Evolutionary conservation across 2,329 filamentous ascomycete genomes (phyloP).

Genomic region (Incumbomyces delicatus): DNA sequence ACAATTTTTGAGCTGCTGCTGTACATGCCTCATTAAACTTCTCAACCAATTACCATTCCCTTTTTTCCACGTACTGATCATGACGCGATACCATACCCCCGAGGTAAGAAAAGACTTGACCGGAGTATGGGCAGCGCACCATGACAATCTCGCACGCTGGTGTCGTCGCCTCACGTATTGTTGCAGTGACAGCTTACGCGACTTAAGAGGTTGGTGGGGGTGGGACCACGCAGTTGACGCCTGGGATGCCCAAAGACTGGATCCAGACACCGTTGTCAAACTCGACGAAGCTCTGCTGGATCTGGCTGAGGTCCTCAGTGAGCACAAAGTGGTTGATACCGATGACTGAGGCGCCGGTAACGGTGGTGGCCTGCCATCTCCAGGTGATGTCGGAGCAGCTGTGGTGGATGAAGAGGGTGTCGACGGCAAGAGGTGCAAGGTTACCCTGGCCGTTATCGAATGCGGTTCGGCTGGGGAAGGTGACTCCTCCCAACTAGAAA

Average conservation of each 20-base stretch:
- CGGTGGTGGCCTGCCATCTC: constrained; percentile 13
- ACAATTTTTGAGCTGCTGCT: too few species aligned
- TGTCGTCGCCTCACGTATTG: too few species aligned
- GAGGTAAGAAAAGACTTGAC: too few species aligned
- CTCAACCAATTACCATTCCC: too few species aligned
- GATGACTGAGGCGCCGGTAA: constrained; percentile 1
- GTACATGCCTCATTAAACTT: too few species aligned
- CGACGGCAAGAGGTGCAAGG: neutral
- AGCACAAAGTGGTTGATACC: constrained; percentile 20
- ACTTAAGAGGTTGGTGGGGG: neutral
- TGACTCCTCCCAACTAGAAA: constrained; percentile 14
- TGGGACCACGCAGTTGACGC: constrained; percentile 9
- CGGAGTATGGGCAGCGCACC: too few species aligned
- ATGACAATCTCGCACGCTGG: too few species aligned
- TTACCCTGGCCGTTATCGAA: constrained; percentile 9
- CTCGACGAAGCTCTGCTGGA: constrained; percentile 19
- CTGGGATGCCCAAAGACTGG: constrained; percentile 12
- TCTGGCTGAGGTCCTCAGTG: constrained; percentile 10
- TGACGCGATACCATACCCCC: too few species aligned
- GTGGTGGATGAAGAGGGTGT: constrained; percentile 15
- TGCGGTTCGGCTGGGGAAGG: constrained; percentile 13
- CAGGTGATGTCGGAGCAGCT: constrained; percentile 19
- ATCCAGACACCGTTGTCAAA: constrained; percentile 21
- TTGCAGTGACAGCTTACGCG: too few species aligned
- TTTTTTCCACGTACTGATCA: too few species aligned